Base-by-base conservation (phyloP, 2,329 filamentous ascomycete species). In the Dactylonectria macrodidyma region DNA sequence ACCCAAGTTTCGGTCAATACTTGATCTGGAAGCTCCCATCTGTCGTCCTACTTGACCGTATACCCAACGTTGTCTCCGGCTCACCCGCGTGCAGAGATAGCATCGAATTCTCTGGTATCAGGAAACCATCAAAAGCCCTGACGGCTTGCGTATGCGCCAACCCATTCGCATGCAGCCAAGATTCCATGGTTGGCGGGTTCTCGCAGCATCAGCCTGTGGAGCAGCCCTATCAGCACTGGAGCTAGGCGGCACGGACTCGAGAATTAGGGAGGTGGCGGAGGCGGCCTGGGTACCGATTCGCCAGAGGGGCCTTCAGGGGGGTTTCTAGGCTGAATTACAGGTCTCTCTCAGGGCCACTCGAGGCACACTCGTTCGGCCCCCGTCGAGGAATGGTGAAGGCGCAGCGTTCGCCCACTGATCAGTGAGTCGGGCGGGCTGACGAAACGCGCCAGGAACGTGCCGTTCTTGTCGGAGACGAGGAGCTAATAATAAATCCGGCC, bases 401-500 rank as follows among this genome's bases (percentile, higher is more conserved):
- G 24, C 36, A 38, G 36, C 11, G 36, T 26, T n/a, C 47, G 11
- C 41, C 55, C 19, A 14, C 26, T 30, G 26, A 30, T 30, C 26
- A 30, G 4, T 30, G 26, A 30, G 26, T 30, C 26, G 58, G 30
- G 46, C 46, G 51, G 24, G 41, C 33, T 19, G 8, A 3, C 36
- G 34, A 50, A 58, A 58, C 59, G 55, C 34, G 47, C 36, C 52
- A 47, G 33, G 30, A 48, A 26, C 44, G 36, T 41, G 16, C 48
- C 59, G 59, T 51, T 34, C 26, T 30, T 30, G 26, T 30, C 26
- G 26, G 26, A 65, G 57, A 58, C 56, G 34, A 59, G 46, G 46
- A 41, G 62, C 68, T 64, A 41, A 41, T 41, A 14, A 41, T 41
- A 66, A 66, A 67, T 64, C 57, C 46, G 50, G 55, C 52, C 61